These are phyloP conservation scores for Aureobasidium uvarum DNA, from an alignment of 2,329 filamentous ascomycete genomes.

Conservation along the genomic window DNA sequence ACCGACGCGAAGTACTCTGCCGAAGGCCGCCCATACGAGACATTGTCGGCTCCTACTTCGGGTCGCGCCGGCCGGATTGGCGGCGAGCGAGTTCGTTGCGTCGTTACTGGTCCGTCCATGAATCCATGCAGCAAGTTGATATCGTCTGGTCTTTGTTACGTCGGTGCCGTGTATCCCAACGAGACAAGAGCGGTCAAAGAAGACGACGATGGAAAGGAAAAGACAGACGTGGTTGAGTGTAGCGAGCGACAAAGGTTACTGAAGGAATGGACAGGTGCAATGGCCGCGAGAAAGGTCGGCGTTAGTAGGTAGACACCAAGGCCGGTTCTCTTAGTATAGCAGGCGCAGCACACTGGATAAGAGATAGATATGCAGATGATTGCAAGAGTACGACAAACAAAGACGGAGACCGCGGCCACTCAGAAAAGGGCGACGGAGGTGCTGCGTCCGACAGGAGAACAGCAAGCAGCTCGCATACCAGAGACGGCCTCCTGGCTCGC, in stretches of 20 bases:
- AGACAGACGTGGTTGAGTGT: background rate
- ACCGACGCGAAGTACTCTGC: background rate
- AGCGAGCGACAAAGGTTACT: slow-evolving; percentile 2
- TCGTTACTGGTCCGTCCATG: slow-evolving; percentile 23
- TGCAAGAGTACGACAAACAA: slow-evolving; percentile 7
- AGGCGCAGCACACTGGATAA: slow-evolving; percentile 1
- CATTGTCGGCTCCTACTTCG: slow-evolving; percentile 7
- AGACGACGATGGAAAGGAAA: background rate
- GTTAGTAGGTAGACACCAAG: background rate
- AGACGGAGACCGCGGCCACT: background rate
- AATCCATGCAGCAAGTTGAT: slow-evolving; percentile 6
- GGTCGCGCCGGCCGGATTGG: slow-evolving; percentile 21
- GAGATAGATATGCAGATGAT: slow-evolving; percentile 3
- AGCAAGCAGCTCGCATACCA: slow-evolving; percentile 13
- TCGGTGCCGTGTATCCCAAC: slow-evolving; percentile 13
- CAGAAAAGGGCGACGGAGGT: slow-evolving; percentile 1
- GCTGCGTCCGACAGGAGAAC: slow-evolving; percentile 16
- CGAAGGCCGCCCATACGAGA: slow-evolving; percentile 9
- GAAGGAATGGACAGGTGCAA: background rate
- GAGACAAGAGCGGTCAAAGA: background rate
- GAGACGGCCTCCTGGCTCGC: background rate
- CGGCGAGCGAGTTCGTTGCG: slow-evolving; percentile 17
- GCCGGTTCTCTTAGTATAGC: background rate
- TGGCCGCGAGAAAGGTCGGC: background rate
- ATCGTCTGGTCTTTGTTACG: background rate